A percentile compares a stretch with the other conserved stretches of the same genome.
Conservation (phyloP, 345 rosid species). For the Rhodamnia argentea region DNA sequence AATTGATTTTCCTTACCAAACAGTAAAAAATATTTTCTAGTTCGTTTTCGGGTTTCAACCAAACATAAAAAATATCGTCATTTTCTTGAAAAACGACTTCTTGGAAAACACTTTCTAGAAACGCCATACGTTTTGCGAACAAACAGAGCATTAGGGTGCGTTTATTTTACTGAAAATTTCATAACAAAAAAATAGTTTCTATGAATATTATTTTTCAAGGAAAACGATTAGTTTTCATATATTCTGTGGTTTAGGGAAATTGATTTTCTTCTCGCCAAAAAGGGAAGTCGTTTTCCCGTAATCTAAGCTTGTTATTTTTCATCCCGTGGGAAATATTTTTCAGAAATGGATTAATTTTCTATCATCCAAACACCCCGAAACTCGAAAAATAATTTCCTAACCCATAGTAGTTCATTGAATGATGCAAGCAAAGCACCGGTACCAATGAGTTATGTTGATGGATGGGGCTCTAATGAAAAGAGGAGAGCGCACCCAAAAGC, state of each 20-base stretch:
- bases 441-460: neutral
- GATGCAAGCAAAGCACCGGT: neutral
- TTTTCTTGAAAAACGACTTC: too few relatives aligned
- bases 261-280: neutral
- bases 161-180: neutral
- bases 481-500: neutral
- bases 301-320: neutral
- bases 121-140: too few relatives aligned
- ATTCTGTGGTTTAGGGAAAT: neutral
- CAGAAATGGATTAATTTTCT: neutral
- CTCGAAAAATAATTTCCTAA: neutral
- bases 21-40: too few relatives aligned
- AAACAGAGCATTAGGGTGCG: too few relatives aligned
- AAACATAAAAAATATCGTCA: too few relatives aligned
- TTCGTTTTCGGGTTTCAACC: too few relatives aligned
- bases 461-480: neutral
- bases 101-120: too few relatives aligned
- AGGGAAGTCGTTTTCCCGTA: neutral
- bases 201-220: neutral
- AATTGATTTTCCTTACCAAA: too few relatives aligned
- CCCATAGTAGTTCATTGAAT: neutral
- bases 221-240: neutral
- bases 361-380: neutral
- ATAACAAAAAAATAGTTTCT: neutral
- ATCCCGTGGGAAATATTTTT: rapidly evolving